Evolutionary conservation across 257 asterid genomes (phyloP).

Genomic region (Petrea volubilis): DNA sequence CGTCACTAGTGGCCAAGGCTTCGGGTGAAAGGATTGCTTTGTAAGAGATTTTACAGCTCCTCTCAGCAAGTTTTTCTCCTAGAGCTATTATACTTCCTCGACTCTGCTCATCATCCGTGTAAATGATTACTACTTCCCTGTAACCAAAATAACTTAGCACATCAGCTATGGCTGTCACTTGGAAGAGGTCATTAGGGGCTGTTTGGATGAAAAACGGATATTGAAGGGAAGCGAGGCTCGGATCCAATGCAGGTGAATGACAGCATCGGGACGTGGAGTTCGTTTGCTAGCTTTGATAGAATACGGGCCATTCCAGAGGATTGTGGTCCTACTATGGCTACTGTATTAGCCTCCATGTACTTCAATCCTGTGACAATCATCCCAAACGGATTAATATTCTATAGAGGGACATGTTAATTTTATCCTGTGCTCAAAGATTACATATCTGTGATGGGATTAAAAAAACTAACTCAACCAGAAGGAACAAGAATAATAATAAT

Average conservation of each 20-base stretch:
- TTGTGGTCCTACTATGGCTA: slow-evolving; percentile 35
- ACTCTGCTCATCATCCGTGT: slow-evolving; percentile 26
- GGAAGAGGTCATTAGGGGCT: slow-evolving; percentile 30
- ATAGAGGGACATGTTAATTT: not conserved
- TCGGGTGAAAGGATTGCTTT: slow-evolving; percentile 32
- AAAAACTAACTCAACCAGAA: not conserved
- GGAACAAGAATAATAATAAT: not conserved
- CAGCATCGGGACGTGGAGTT: slow-evolving; percentile 36
- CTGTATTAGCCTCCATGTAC: slow-evolving; percentile 30
- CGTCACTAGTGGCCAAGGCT: slow-evolving; percentile 4
- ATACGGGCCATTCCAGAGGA: slow-evolving; percentile 29
- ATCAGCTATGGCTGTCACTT: slow-evolving; percentile 31
- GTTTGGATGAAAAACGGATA: slow-evolving; percentile 34
- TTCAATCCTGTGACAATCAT: slow-evolving; percentile 18
- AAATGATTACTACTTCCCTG: slow-evolving; percentile 13
- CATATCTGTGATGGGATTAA: not conserved
- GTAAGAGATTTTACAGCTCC: slow-evolving; percentile 24
- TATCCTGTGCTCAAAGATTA: not conserved
- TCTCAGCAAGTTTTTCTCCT: slow-evolving; percentile 21
- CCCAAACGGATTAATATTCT: not conserved
- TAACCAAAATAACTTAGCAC: slow-evolving; percentile 15
- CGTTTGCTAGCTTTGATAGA: slow-evolving; percentile 32
- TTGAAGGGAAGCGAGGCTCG: slow-evolving; percentile 27
- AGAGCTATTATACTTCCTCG: slow-evolving; percentile 23
- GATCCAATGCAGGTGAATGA: slow-evolving; percentile 31